Evolutionary conservation across 2,329 filamentous ascomycete species (phyloP), one percentile per base, ranked within the genome.

Genomic region (Epichloe amarillans): DNA sequence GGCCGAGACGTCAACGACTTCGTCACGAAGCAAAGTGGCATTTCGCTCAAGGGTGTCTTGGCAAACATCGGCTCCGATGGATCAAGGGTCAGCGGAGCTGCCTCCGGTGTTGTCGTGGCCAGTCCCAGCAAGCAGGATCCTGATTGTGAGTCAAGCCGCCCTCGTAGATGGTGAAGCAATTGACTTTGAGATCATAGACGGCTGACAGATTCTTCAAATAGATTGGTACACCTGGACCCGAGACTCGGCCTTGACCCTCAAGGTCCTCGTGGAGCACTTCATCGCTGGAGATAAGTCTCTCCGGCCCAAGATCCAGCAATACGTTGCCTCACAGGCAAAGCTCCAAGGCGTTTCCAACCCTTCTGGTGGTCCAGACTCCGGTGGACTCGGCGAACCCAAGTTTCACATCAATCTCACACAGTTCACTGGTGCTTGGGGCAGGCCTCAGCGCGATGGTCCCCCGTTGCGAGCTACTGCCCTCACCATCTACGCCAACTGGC

Each of bases 371-470:
- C 65, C 68, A 4, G 66, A 74, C 49, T 72, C 74, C 15, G 60
- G 62, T 6, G 76, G 76, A 14, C 67, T 89, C 10, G 86, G 76
- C 21, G 86, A 90, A 63, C 77, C 86, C 48, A 89, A 89, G 65
- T 89, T 79, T 65, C 71, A 83, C 52, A 79, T 80, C 30, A 75
- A 88, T 55, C 67, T 75, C 45, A 76, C 72, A 4, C 72, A 77
- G 2, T 88, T 79, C 63, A 84, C 79, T 0, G 82, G 78, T 17
- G 63, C 69, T 1, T 90, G 86, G 86, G 86, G 70, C 54, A 77
- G 86, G 8, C 86, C 86, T 3, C 86, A 91, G 65, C 75, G 84
- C 41, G 87, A 93, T 65, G 87, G 87, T 87, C 88, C 23, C 80
- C 80, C 87, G 21, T 75, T 93, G 39, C 76, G 88, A 47, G 86